Evolutionary conservation across 148 eudicot genomes (phyloP).

Genomic region (Amaranthus hypochondriacus): DNA sequence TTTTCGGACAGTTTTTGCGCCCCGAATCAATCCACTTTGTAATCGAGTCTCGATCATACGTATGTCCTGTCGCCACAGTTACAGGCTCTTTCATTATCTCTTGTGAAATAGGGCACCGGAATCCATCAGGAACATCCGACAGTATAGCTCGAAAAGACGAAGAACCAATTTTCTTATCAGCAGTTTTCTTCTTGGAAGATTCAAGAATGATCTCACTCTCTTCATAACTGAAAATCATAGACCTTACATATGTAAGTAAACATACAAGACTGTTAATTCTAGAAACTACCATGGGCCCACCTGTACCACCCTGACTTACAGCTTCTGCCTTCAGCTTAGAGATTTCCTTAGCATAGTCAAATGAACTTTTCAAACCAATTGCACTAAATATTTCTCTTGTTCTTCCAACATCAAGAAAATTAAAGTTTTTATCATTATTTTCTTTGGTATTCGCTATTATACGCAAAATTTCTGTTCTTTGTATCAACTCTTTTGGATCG

Average conservation of each 20-base stretch:
- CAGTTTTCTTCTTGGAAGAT: conserved; percentile 20
- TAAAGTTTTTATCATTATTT: neutral
- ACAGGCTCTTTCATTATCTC: conserved; percentile 66
- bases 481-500: conserved; percentile 36
- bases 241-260: conserved; percentile 37
- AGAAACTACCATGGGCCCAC: conserved; percentile 53
- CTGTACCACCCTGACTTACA: conserved; percentile 56
- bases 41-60: conserved; percentile 53
- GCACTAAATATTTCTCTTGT: conserved; percentile 12
- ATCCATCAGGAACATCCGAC: conserved; percentile 47
- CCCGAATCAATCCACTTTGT: conserved; percentile 60
- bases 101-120: conserved; percentile 59
- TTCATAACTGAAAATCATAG: conserved; percentile 28
- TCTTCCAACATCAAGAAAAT: conserved; percentile 1
- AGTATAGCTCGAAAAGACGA: conserved; percentile 29
- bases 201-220: conserved; percentile 14
- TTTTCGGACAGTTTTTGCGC: conserved; percentile 59
- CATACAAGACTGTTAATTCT: conserved; percentile 47
- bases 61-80: conserved; percentile 58
- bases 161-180: conserved; percentile 16
- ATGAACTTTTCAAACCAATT: conserved; percentile 15
- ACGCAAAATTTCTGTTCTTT: conserved; percentile 31
- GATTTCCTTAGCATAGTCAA: conserved; percentile 9
- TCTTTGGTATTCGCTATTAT: conserved; percentile 5
- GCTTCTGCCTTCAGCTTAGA: conserved; percentile 35